A percentile compares a stretch with the other conserved stretches of the same genome.
Evolutionary conservation across 2,329 filamentous ascomycete genomes (phyloP).

Genomic region (Fusarium foetens): DNA sequence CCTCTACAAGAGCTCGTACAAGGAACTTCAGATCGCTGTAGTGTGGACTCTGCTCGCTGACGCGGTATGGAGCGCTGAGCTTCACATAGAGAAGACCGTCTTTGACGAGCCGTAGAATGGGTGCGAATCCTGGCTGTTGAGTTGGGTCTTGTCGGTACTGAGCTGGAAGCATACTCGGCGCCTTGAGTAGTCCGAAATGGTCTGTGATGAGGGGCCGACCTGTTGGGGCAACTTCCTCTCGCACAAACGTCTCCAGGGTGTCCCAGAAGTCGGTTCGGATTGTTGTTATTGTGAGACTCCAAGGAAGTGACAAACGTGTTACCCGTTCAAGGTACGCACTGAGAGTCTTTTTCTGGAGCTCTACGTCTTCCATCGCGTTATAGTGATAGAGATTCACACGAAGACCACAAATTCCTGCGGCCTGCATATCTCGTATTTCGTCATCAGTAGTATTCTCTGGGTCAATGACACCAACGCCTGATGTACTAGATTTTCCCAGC

Average conservation of each 20-base stretch:
- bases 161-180: slow-evolving; percentile 45
- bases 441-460: background rate
- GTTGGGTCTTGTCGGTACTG: slow-evolving; percentile 39
- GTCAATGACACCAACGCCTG: background rate
- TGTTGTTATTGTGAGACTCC: slow-evolving; percentile 31
- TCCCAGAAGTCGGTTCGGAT: slow-evolving; percentile 28
- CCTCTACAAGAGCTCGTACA: slow-evolving; percentile 46
- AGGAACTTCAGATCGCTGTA: slow-evolving; percentile 48
- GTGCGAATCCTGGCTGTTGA: slow-evolving; percentile 39
- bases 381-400: background rate
- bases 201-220: slow-evolving; percentile 47
- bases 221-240: background rate
- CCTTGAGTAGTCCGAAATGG: slow-evolving; percentile 52
- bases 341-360: slow-evolving; percentile 17
- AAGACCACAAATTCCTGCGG: background rate
- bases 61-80: slow-evolving; percentile 52
- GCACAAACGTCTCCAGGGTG: slow-evolving; percentile 5
- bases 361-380: background rate
- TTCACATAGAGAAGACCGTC: slow-evolving; percentile 50
- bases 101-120: slow-evolving; percentile 42
- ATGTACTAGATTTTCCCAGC: background rate
- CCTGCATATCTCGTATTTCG: background rate
- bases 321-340: slow-evolving; percentile 42
- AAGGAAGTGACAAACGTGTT: slow-evolving; percentile 10
- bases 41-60: slow-evolving; percentile 44